Conservation (phyloP, 2,329 filamentous ascomycete genomes). For the Ophiostoma ips region DNA sequence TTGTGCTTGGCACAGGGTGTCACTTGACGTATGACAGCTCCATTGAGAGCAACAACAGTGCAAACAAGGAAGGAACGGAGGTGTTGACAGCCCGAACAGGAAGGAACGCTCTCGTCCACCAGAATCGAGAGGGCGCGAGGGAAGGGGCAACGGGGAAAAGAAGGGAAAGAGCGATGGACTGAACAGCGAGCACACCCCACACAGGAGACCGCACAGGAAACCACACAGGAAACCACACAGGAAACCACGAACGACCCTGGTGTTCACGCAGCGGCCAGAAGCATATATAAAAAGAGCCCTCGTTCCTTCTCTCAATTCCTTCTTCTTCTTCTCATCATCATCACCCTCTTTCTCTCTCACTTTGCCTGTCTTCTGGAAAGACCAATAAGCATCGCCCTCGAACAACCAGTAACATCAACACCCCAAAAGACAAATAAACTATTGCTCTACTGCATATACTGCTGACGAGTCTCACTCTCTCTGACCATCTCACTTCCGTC, state of each 20-base stretch:
- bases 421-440: no score
- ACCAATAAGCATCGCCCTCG: background rate
- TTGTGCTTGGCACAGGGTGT: background rate
- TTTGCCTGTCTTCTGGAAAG: conserved; percentile 1
- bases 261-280: background rate
- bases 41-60: background rate
- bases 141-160: background rate
- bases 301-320: background rate
- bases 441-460: no score
- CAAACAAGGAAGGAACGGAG: background rate
- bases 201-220: background rate
- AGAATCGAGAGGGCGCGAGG: background rate
- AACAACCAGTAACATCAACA: no score
- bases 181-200: background rate
- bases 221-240: background rate
- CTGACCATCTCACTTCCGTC: background rate
- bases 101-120: background rate
- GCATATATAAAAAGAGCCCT: background rate
- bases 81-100: background rate
- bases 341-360: background rate
- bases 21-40: background rate
- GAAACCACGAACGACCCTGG: background rate
- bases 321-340: background rate
- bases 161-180: background rate
- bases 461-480: background rate